Evolutionary conservation across 2,329 filamentous ascomycete genomes (phyloP), one percentile per base, ranked within the genome.

Genomic region (Fusarium xylarioides): DNA sequence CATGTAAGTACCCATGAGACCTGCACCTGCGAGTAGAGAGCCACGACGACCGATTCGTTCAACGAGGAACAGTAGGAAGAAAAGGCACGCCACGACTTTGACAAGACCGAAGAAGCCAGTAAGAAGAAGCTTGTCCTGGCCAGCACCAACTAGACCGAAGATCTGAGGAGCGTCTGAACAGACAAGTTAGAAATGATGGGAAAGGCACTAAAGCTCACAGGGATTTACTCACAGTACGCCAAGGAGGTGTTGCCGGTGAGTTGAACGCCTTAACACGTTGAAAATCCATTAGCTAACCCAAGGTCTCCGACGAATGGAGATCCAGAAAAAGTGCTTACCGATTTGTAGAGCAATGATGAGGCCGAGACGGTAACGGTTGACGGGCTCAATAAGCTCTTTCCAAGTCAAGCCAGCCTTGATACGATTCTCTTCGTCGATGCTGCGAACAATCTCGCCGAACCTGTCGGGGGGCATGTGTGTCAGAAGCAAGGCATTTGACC

Each of bases 361-460:
- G 21, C 28, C 46, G 21, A 49, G 28, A 2, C 46, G 46, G 46
- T 49, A 49, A 32, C 46, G 46, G 28, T 49, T 49, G 15, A 49
- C 28, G 46, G 46, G 46, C 8, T 49, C 21, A 18, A 32, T 32
- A 49, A 49, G 46, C 28, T 49, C 46, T 49, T 49, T 49, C 28
- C 46, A 49, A n/a, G 46, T 49, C 28, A 49, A 49, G 6, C 46
- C 46, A n/a, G 21, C 46, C 21, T 49, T 49, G 21, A 49, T 49
- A n/a, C 28, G 28, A 4, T 18, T 49, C 21, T 49, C 46, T 18
- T 49, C 46, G 28, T 49, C 28, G 7, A 32, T 23, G 15, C 46
- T 49, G 5, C 46, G 46, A 18, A 32, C 11, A 49, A 49, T 49
- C 28, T 49, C 46, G 15, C 15, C 2, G 5, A 49, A 32, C 15